A percentile compares a stretch with the other conserved stretches of the same genome.
phyloP scores from a whole-genome alignment of 345 rosid genomes.

The Hevea brasiliensis region DNA sequence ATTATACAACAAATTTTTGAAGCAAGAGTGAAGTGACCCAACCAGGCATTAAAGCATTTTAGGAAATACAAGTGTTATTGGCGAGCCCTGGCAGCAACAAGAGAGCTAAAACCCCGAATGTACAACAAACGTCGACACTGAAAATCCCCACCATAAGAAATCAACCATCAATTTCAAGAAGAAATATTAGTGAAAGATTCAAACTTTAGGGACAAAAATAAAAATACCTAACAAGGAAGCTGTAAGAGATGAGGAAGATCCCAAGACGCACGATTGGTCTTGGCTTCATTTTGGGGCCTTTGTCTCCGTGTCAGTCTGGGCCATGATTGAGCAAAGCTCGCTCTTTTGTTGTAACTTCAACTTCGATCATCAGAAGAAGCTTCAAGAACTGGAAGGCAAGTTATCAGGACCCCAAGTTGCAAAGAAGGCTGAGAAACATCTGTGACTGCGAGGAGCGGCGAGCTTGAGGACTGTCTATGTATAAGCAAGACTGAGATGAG shows the following conservation, averaged over 20 bases:
- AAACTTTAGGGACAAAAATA: background rate
- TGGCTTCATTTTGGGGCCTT: constrained; percentile 36
- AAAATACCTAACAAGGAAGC: constrained; percentile 59
- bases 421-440: background rate
- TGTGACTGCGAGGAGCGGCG: too few species aligned
- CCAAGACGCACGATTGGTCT: constrained; percentile 86
- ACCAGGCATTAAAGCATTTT: constrained; percentile 99
- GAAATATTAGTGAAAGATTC: background rate
- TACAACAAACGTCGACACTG: constrained; percentile 77
- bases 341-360: background rate
- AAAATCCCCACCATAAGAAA: constrained; percentile 4
- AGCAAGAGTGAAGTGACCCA: constrained; percentile 13
- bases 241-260: constrained; percentile 72
- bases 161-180: background rate
- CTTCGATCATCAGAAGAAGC: background rate
- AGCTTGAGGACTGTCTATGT: too few species aligned
- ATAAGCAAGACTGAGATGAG: too few species aligned
- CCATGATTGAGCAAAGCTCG: background rate
- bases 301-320: constrained; percentile 14
- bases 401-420: too few species aligned
- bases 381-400: background rate
- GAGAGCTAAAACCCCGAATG: constrained; percentile 70
- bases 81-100: constrained; percentile 78
- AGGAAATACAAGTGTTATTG: constrained; percentile 91
- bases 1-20: too few species aligned